Percentiles rank a stretch among this genome's conserved stretches.
Conservation (phyloP, 2,329 filamentous ascomycete species). For the Monosporascus sp. region DNA sequence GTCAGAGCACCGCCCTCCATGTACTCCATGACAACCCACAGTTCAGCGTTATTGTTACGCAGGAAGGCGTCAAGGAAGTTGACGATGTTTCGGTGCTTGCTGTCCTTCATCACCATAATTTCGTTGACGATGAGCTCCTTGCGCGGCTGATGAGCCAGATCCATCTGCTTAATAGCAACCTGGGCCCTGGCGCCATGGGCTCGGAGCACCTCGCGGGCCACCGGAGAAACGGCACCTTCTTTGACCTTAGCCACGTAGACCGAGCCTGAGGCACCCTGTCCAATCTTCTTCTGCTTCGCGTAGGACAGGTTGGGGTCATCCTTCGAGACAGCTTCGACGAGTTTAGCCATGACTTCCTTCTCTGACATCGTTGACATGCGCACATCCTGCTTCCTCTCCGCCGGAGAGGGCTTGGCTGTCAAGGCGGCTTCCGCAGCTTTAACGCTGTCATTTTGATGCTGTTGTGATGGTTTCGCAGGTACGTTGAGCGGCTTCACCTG, state of each 20-base stretch:
- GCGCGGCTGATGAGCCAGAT: conserved; percentile 90
- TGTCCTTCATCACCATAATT: conserved; percentile 99
- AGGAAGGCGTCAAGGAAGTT: conserved; percentile 97
- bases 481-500: conserved; percentile 78
- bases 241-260: conserved; percentile 97
- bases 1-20: conserved; percentile 98
- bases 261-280: conserved; percentile 93
- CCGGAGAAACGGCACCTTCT: conserved; percentile 74
- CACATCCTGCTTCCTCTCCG: conserved; percentile 81
- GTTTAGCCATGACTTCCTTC: conserved; percentile 91
- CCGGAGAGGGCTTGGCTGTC: conserved; percentile 69
- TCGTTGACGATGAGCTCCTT: conserved; percentile 99
- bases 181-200: conserved; percentile 77
- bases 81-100: conserved; percentile 96
- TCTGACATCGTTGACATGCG: conserved; percentile 99
- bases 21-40: conserved; percentile 99
- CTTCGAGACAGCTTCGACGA: conserved; percentile 91
- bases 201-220: conserved; percentile 72
- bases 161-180: conserved; percentile 99
- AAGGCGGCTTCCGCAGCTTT: conserved; percentile 88
- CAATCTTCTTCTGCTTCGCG: conserved; percentile 99
- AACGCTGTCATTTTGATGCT: conserved; percentile 59
- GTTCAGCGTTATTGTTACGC: conserved; percentile 85
- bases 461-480: conserved; percentile 55
- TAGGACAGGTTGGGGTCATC: conserved; percentile 93